Evolutionary conservation across 345 rosid species (phyloP).

Genomic region (Rhodomyrtus tomentosa): DNA sequence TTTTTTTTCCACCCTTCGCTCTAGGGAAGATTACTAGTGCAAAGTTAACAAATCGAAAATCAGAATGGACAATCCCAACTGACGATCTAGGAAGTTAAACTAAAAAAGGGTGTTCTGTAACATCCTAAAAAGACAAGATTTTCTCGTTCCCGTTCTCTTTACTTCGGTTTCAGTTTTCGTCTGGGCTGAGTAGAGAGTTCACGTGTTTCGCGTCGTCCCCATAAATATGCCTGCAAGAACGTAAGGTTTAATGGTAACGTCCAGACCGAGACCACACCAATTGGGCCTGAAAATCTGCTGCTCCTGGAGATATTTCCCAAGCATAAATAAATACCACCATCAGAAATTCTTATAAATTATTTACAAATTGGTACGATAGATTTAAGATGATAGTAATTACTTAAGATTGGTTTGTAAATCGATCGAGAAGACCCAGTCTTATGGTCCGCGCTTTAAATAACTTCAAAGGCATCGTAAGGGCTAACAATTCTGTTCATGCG

Average conservation of each 20-base stretch:
- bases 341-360: background rate
- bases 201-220: background rate
- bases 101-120: background rate
- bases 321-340: background rate
- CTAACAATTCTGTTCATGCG: too few relatives aligned
- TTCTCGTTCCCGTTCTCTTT: background rate
- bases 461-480: background rate
- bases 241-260: background rate
- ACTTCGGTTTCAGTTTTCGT: background rate
- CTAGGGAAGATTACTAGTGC: background rate
- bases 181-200: background rate
- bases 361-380: background rate
- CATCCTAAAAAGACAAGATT: background rate
- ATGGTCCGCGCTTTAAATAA: background rate
- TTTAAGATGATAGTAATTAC: background rate
- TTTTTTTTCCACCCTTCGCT: background rate
- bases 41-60: background rate
- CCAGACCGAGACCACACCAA: background rate
- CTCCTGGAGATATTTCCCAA: background rate
- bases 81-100: background rate
- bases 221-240: background rate
- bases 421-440: background rate
- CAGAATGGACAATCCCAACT: background rate
- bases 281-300: background rate
- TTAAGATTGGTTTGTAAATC: background rate